Base-by-base conservation (phyloP, 371 early-diverging fungal genomes). In the Actinomortierella ambigua region DNA sequence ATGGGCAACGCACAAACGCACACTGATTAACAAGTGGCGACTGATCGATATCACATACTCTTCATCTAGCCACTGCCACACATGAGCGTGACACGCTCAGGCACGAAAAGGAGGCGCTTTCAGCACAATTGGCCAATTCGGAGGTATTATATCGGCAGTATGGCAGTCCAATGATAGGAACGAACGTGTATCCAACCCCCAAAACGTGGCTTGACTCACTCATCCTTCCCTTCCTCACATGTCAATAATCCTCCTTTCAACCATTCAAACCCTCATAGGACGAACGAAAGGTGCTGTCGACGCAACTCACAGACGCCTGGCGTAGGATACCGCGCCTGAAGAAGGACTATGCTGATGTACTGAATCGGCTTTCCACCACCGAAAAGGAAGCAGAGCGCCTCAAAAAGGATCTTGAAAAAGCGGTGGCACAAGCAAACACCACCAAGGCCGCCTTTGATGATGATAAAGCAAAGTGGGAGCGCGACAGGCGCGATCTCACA, bases 261-360 rank as follows among this genome's bases (percentile, higher is more conserved):
- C 34, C 34, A 34, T n/a, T n/a, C n/a, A n/a, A 46, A 46, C 20
- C 4, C 17, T 15, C 46, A 26, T 56, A 73, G 73, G 73, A 73
- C 27, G 67, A 73, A 41, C 63, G 67, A 2, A 62, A 43, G 8
- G 57, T 59, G 1, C 43, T 73, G 2, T 73, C 73, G 5, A 39
- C 40, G 40, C 63, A 66, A 11, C 73, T 73, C 20, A 59, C 52
- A 40, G 66, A 58, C 15, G 60, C 67, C 14, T 73, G 73, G 73
- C 46, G 65, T 53, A 52, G 53, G 48, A 59, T 66, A n/a, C 41
- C 60, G 9, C 58, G 34, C 15, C 53, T 73, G 67, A 66, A 59
- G 23, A 26, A 43, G 1, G 17, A 59, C n/a, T 63, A 73, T 40
- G 63, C 62, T 13, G 57, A 60, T 4, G 8, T 48, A 9, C 60